Conservation (phyloP, 1,139 yeast genomes). For the Candida tropicalis region DNA sequence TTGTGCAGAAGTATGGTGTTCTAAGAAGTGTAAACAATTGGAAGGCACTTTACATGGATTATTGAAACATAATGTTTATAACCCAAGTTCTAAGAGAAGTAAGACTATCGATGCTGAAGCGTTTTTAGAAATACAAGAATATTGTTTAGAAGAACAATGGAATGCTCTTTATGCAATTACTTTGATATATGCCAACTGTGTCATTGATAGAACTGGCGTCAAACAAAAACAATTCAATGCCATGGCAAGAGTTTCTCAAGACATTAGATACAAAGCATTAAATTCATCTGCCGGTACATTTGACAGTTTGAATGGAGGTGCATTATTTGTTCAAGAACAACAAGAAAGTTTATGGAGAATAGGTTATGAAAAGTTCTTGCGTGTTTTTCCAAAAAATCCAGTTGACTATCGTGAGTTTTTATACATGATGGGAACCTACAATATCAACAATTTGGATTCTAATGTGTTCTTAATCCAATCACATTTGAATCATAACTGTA, state of each 20-base stretch:
- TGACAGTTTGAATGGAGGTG: slow-evolving; percentile 53
- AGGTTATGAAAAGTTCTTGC: slow-evolving; percentile 53
- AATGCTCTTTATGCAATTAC: slow-evolving; percentile 70
- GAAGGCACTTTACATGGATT: slow-evolving; percentile 56
- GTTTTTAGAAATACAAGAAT: slow-evolving; percentile 60
- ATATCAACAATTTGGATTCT: slow-evolving; percentile 71
- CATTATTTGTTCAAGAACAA: slow-evolving; percentile 54
- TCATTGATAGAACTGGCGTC: slow-evolving; percentile 48
- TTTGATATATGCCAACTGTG: slow-evolving; percentile 51
- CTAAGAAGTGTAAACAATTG: slow-evolving; percentile 57
- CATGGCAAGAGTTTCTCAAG: slow-evolving; percentile 74
- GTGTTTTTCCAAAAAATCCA: slow-evolving; percentile 49
- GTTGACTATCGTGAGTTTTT: slow-evolving; percentile 59
- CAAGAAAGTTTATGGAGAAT: slow-evolving; percentile 63
- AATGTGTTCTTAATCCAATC: slow-evolving; percentile 65
- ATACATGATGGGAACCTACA: slow-evolving; percentile 68
- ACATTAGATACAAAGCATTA: slow-evolving; percentile 60
- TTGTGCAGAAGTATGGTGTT: slow-evolving; percentile 77
- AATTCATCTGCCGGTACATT: slow-evolving; percentile 61
- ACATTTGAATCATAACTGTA: slow-evolving; percentile 77
- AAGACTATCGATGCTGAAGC: slow-evolving; percentile 44
- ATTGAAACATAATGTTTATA: slow-evolving; percentile 54
- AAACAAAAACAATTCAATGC: slow-evolving; percentile 52
- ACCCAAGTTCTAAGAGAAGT: slow-evolving; percentile 28
- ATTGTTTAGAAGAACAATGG: slow-evolving; percentile 68